Evolutionary conservation across 805 yeast genomes (phyloP), one percentile per base, ranked within the genome.

Genomic region (Hanseniaspora lindneri): DNA sequence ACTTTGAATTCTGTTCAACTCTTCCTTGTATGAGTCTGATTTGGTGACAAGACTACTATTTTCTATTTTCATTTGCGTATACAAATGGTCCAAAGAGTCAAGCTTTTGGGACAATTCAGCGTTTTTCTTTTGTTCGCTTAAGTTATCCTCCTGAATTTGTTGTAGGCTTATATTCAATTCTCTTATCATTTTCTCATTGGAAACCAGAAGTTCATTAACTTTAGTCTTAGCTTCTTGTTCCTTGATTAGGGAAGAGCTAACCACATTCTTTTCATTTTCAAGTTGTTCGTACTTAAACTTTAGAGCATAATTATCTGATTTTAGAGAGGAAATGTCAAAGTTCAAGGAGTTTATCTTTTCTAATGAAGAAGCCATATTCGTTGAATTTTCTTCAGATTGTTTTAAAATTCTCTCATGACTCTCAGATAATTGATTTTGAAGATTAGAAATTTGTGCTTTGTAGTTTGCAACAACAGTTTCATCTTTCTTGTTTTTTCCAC

Each of bases 401-500:
- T 39, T 32, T 24, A 46, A 19, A 3, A 46, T 21, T 33, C 32
- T 46, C 4, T 46, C 39, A 7, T 39, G 14, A 14, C 30, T 27
- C 10, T 23, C 30, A 16, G 25, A 21, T 16, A 46, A 21, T 25
- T 46, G 49, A 11, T 39, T 19, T 19, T 46, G 43, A 7, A 46
- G 28, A 39, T 24, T 40, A 8, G 28, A 21, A 10, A 46, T 46
- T 39, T 46, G 49, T 1, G 30, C 29, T 32, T 39, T 46, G 17
- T 39, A 46, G 24, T 46, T 46, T 23, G 11, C 9, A 14, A 46
- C 34, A 11, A 24, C 30, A 21, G n/a, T 21, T 6, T 23, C 50
- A 37, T 10, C 11, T 19, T 27, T 48, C 41, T 10, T 42, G 39
- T 13, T 41, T 37, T 16, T 37, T 34, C 50, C 49, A 43, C 14